These are phyloP conservation scores for Eutypella sp. DNA, from an alignment of 2,329 filamentous ascomycete genomes.

Conservation along the genomic window DNA sequence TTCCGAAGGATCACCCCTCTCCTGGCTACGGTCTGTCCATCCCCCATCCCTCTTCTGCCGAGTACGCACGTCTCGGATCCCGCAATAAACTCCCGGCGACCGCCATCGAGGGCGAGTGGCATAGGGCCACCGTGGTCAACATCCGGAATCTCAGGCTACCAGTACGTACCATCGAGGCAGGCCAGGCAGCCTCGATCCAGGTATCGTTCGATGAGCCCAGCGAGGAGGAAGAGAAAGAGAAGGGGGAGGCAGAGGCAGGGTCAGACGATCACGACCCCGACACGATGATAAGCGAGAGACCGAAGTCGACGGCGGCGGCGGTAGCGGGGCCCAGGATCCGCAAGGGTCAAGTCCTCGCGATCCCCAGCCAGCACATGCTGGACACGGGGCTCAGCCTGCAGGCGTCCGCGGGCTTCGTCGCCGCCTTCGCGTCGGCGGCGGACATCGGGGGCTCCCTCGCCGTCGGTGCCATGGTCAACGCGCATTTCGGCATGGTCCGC, in stretches of 20 bases:
- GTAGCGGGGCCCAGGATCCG: slow-evolving; percentile 47
- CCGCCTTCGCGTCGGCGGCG: slow-evolving; percentile 60
- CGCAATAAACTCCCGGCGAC: slow-evolving; percentile 49
- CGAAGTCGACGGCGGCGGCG: slow-evolving; percentile 23
- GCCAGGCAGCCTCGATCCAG: slow-evolving; percentile 87
- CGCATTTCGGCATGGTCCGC: slow-evolving; percentile 83
- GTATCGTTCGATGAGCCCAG: slow-evolving; percentile 53
- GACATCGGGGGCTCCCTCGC: slow-evolving; percentile 60
- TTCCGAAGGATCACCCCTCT: slow-evolving; percentile 43
- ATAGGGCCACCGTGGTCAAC: slow-evolving; percentile 73
- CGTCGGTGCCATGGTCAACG: slow-evolving; percentile 66
- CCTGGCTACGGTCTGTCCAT: slow-evolving; percentile 45
- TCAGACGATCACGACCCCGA: too few relatives aligned
- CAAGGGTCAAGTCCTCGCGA: slow-evolving; percentile 80
- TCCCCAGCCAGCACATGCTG: slow-evolving; percentile 54
- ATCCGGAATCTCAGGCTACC: slow-evolving; percentile 83
- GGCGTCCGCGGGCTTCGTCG: slow-evolving; percentile 64
- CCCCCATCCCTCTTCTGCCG: slow-evolving; percentile 49
- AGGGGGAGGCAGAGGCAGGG: too few relatives aligned
- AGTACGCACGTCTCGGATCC: slow-evolving; percentile 47
- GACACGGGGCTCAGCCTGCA: slow-evolving; percentile 54
- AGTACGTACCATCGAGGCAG: slow-evolving; percentile 67
- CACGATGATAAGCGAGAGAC: slow-evolving; percentile 21
- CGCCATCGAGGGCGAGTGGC: slow-evolving; percentile 65
- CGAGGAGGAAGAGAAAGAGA: too few relatives aligned